Evolutionary conservation across 1,139 yeast species (phyloP), one percentile per base, ranked within the genome.

Genomic region (Candida tropicalis): DNA sequence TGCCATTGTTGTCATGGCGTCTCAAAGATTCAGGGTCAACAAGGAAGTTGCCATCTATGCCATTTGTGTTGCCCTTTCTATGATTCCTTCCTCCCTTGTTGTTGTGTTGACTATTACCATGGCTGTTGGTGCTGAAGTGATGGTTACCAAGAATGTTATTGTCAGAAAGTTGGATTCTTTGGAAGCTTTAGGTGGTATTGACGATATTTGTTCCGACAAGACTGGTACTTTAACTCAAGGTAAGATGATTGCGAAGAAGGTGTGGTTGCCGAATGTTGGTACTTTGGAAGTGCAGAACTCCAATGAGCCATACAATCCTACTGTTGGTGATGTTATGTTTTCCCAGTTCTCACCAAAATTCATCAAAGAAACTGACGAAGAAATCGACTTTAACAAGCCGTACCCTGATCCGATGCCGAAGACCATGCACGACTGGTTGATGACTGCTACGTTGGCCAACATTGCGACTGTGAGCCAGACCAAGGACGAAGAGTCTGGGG

Each of bases 81-180:
- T 86, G 93, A 86, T 86, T 55, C 95, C 95, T 2, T 87, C 91
- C 2, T 82, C 93, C 0, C 73, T 87, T 54, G 84, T 86, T 46
- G 95, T 86, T 31, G 95, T 87, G 17, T 75, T 87, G 47, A 86
- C 95, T n/a, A 86, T 87, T 49, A 86, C 95, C 4, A 86, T 87
- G 93, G 91, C 95, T 5, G 84, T 85, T 48, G 95, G 95, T 12
- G 87, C 95, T 27, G 84, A 83, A 54, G 85, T 81, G 10, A 87
- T 87, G 95, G 84, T 83, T 33, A 62, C 68, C 36, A 77, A 84
- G 55, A 70, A 84, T 56, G 95, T 87, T 29, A 82, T 87, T 63
- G 90, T 87, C 18, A 73, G 95, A 57, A 86, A 84, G 55, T 72
- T 87, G 46, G 93, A 86, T 57, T 84, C 95, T 2, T 72, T 87